These are phyloP conservation scores for Leccinum broughii DNA, from an alignment of 768 basidiomycete genomes.

Conservation along the genomic window DNA sequence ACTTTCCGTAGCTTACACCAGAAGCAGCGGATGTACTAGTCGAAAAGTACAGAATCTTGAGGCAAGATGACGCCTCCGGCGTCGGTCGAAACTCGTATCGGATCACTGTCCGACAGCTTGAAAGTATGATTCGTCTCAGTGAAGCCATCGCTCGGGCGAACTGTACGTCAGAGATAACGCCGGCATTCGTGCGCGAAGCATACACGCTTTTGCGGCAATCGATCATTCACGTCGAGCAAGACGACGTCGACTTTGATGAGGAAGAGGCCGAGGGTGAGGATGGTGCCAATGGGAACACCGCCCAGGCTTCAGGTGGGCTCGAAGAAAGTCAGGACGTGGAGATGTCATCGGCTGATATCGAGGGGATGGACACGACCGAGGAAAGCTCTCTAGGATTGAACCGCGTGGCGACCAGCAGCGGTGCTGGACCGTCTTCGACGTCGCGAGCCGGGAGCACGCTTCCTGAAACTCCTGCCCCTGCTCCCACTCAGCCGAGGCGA, in stretches of 20 bases:
- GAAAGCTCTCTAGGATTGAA: conserved; percentile 45
- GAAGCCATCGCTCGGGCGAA: conserved; percentile 98
- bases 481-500: conserved; percentile 54
- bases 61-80: conserved; percentile 91
- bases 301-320: conserved; percentile 37
- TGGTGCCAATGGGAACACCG: conserved; percentile 36
- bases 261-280: conserved; percentile 71
- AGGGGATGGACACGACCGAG: conserved; percentile 51
- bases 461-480: conserved; percentile 34
- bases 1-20: conserved; percentile 69
- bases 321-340: conserved; percentile 61
- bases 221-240: conserved; percentile 99
- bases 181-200: conserved; percentile 93
- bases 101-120: conserved; percentile 96
- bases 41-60: conserved; percentile 88
- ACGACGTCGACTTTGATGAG: conserved; percentile 97
- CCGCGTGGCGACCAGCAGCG: conserved; percentile 39
- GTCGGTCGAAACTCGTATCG: conserved; percentile 90
- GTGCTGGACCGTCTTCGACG: conserved; percentile 34
- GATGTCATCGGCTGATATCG: conserved; percentile 63
- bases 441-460: conserved; percentile 28
- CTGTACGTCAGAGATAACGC: conserved; percentile 95
- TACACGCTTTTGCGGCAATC: conserved; percentile 92
- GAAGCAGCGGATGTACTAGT: conserved; percentile 93
- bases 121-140: conserved; percentile 96